A percentile compares a stretch with the other conserved stretches of the same genome.
Conservation (phyloP, 768 basidiomycete species). For the Rhizopogon roseolus region DNA sequence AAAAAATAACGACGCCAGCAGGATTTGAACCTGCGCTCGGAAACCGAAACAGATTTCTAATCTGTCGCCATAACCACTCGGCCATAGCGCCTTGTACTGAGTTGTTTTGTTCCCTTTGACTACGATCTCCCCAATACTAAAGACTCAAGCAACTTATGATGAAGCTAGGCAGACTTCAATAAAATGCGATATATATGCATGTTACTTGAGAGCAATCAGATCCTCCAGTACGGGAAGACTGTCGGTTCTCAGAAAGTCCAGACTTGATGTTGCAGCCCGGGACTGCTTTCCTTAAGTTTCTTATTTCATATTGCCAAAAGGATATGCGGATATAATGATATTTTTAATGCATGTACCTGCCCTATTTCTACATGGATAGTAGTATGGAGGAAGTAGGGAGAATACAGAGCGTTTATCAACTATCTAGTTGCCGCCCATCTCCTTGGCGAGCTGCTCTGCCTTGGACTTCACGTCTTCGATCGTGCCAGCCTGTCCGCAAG, state of each 20-base stretch:
- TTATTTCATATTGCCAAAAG: neutral
- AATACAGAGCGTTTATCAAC: slow-evolving; percentile 7
- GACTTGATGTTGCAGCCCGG: no score
- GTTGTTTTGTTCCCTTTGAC: no score
- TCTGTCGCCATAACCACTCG: slow-evolving; percentile 80
- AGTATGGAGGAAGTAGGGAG: neutral
- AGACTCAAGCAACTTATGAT: no score
- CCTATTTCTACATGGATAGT: slow-evolving; percentile 7
- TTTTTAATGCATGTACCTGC: slow-evolving; percentile 9
- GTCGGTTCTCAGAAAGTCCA: no score
- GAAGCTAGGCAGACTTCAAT: no score
- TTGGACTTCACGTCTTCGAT: slow-evolving; percentile 97
- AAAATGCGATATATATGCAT: no score
- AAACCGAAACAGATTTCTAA: slow-evolving; percentile 72
- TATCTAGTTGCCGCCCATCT: slow-evolving; percentile 56
- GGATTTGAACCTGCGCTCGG: slow-evolving; percentile 68
- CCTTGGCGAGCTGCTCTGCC: slow-evolving; percentile 96
- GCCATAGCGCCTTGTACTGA: slow-evolving; percentile 55
- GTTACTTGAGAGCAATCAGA: no score
- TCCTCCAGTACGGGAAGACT: no score
- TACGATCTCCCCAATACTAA: no score
- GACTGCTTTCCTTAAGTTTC: no score
- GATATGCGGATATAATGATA: neutral
- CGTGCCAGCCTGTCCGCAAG: slow-evolving; percentile 59
- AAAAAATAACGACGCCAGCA: slow-evolving; percentile 47